Percentiles rank a stretch among this genome's conserved stretches.
phyloP scores from a whole-genome alignment of 495 filamentous ascomycete species.

The Penicillium steckii region DNA sequence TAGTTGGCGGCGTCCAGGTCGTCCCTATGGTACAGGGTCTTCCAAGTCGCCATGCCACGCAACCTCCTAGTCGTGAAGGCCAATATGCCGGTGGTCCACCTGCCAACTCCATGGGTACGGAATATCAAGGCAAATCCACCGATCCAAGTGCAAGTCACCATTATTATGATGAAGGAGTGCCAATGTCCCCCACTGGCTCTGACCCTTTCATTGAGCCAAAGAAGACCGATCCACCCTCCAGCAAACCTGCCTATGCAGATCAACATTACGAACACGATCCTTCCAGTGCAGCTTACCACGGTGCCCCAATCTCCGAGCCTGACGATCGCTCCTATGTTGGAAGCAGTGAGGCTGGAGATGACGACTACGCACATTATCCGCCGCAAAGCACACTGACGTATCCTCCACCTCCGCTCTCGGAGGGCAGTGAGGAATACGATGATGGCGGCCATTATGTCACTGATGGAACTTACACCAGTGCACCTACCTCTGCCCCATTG shows the following conservation, averaged over 20 bases:
- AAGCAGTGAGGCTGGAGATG: constrained; percentile 55
- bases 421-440: constrained; percentile 57
- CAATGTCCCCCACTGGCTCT: constrained; percentile 53
- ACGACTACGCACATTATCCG: constrained; percentile 55
- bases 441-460: constrained; percentile 48
- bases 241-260: constrained; percentile 31
- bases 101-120: constrained; percentile 23
- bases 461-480: constrained; percentile 44
- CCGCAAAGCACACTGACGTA: constrained; percentile 42
- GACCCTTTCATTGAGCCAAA: constrained; percentile 55
- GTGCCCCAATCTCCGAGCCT: constrained; percentile 33
- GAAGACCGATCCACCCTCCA: constrained; percentile 23
- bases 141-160: constrained; percentile 29
- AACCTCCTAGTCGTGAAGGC: constrained; percentile 48
- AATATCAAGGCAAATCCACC: constrained; percentile 22
- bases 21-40: constrained; percentile 86
- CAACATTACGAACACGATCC: constrained; percentile 48
- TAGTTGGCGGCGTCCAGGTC: constrained; percentile 94
- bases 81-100: constrained; percentile 35
- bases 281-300: constrained; percentile 32
- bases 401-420: constrained; percentile 33
- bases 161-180: constrained; percentile 42
- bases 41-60: constrained; percentile 62
- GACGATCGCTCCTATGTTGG: constrained; percentile 53
- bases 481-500: constrained; percentile 28